Conservation (phyloP, 2,329 filamentous ascomycete species). For the Ophiostoma pallidulum region DNA sequence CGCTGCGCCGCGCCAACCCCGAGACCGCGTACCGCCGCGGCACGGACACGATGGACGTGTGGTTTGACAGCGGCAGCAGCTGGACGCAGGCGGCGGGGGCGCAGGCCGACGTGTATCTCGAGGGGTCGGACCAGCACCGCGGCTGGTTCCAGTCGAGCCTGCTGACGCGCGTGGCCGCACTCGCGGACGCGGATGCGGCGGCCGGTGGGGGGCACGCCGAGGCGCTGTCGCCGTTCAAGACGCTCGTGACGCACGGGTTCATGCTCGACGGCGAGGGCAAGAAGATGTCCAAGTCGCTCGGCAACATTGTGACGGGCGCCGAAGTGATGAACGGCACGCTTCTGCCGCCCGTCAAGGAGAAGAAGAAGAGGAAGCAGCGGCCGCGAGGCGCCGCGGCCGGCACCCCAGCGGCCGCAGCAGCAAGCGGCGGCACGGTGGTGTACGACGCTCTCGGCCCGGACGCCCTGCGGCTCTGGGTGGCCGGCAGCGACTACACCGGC, state of each 20-base stretch:
- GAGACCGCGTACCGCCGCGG: constrained; percentile 59
- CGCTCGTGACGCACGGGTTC: constrained; percentile 91
- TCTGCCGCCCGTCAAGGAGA: constrained; percentile 57
- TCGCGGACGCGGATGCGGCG: constrained; percentile 22
- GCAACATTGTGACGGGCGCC: constrained; percentile 72
- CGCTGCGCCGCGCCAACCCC: constrained; percentile 38
- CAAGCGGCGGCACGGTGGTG: constrained; percentile 20
- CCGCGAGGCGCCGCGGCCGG: constrained; percentile 28
- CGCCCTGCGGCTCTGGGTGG: constrained; percentile 81
- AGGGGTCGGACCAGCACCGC: constrained; percentile 91
- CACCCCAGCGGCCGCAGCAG: not conserved
- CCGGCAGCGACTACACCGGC: constrained; percentile 80
- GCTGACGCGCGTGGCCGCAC: constrained; percentile 68
- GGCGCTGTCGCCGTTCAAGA: constrained; percentile 62
- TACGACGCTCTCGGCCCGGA: constrained; percentile 76
- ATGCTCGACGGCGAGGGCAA: constrained; percentile 81
- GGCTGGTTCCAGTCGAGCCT: constrained; percentile 98
- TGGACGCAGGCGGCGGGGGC: constrained; percentile 53
- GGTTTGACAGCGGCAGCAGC: constrained; percentile 96
- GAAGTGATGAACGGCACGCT: constrained; percentile 81
- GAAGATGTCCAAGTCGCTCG: constrained; percentile 97
- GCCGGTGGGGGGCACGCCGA: not conserved
- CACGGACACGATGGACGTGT: constrained; percentile 96
- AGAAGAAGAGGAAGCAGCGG: constrained; percentile 42
- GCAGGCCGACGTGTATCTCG: constrained; percentile 78